Evolutionary conservation across 1,139 yeast species (phyloP).

Genomic region (Candida mesenterica): DNA sequence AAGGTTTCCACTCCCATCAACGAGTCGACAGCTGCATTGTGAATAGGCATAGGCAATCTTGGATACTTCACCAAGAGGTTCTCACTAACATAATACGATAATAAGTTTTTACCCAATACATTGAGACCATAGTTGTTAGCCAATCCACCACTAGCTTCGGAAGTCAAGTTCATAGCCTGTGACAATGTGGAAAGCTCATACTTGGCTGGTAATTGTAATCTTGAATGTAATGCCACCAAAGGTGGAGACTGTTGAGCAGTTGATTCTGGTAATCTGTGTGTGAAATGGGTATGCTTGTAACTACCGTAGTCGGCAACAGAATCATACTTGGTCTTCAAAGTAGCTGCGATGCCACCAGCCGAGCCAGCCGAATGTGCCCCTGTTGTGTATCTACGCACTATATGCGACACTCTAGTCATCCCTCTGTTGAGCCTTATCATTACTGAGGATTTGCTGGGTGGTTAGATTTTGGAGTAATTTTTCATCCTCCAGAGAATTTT

Average conservation of each 20-base stretch:
- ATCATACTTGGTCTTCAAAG: constrained; percentile 31
- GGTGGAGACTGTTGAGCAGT: constrained; percentile 63
- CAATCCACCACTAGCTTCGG: constrained; percentile 39
- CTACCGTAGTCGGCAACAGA: constrained; percentile 39
- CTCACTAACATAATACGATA: constrained; percentile 76
- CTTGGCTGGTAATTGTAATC: constrained; percentile 59
- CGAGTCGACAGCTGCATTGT: constrained; percentile 71
- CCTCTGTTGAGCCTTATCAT: constrained; percentile 8
- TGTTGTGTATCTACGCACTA: constrained; percentile 4
- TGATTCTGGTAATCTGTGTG: constrained; percentile 49
- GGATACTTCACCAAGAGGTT: constrained; percentile 76
- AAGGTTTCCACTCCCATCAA: constrained; percentile 67
- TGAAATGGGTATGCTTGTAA: constrained; percentile 41
- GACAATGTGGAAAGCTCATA: constrained; percentile 71
- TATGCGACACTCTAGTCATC: neutral
- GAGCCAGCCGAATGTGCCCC: constrained; percentile 3
- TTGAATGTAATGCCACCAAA: constrained; percentile 74
- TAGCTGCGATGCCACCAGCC: constrained; percentile 9
- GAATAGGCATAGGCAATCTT: constrained; percentile 78
- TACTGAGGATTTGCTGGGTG: neutral
- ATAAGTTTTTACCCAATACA: constrained; percentile 73
- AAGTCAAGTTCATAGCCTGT: constrained; percentile 60
- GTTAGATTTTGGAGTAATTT: constrained; percentile 7
- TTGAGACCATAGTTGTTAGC: constrained; percentile 80
- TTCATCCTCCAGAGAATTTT: constrained; percentile 8